phyloP scores from a whole-genome alignment of 169 alveolate species.

The Eimeria praecox region DNA sequence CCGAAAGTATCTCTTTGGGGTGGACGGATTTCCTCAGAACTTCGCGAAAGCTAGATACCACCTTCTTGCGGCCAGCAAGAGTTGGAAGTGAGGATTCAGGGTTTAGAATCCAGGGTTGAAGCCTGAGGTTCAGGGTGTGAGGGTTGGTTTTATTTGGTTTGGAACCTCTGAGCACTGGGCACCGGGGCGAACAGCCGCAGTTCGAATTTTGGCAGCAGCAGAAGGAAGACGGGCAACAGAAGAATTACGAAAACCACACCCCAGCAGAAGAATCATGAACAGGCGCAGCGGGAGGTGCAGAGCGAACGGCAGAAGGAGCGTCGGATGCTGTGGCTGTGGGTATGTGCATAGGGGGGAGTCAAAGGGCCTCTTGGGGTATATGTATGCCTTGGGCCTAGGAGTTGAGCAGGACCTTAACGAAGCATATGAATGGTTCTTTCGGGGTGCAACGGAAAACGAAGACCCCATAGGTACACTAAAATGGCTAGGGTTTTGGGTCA shows the following conservation, averaged over 20 bases:
- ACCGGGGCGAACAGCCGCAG: neutral
- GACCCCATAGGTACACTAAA: constrained; percentile 55
- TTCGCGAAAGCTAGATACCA: constrained; percentile 80
- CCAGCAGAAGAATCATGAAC: constrained; percentile 38
- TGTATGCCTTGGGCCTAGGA: constrained; percentile 86
- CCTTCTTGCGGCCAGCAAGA: constrained; percentile 78
- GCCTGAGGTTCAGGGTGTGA: neutral
- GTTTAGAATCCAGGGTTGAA: neutral
- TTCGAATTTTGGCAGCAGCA: neutral
- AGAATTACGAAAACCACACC: no score
- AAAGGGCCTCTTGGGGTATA: constrained; percentile 84
- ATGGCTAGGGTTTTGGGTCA: neutral
- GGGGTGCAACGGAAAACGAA: constrained; percentile 47
- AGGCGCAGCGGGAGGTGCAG: neutral
- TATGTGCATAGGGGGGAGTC: constrained; percentile 49
- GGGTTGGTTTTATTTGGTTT: neutral
- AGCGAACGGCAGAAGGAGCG: constrained; percentile 51
- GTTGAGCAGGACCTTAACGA: constrained; percentile 72
- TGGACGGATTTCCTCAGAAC: constrained; percentile 85
- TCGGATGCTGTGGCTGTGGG: neutral
- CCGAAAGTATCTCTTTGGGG: constrained; percentile 78
- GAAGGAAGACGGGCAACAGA: neutral
- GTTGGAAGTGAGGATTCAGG: constrained; percentile 58
- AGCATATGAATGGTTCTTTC: constrained; percentile 48
- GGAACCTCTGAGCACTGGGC: neutral